A percentile compares a stretch with the other conserved stretches of the same genome.
Conservation (phyloP, 495 filamentous ascomycete species). For the Annulohypoxylon nitens region DNA sequence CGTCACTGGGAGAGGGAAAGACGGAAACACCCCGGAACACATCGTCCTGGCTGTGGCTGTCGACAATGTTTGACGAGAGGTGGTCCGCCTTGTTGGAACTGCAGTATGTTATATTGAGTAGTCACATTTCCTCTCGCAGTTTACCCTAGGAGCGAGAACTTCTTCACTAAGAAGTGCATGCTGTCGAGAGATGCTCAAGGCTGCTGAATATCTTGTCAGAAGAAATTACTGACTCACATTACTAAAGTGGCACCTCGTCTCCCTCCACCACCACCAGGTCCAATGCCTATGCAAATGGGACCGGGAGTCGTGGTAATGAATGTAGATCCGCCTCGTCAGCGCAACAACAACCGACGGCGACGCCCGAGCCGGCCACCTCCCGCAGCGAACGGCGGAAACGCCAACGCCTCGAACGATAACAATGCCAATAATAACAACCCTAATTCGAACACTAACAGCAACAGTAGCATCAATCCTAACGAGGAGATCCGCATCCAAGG, state of each 20-base stretch:
- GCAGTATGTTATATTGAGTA: conserved; percentile 22
- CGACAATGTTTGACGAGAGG: conserved; percentile 52
- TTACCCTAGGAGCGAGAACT: not conserved
- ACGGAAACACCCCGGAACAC: conserved; percentile 57
- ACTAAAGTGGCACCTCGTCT: conserved; percentile 52
- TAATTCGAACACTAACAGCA: not conserved
- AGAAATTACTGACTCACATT: not conserved
- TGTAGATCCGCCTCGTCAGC: conserved; percentile 26
- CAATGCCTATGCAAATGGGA: conserved; percentile 30
- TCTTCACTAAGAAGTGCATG: not conserved
- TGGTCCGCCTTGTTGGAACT: conserved; percentile 61
- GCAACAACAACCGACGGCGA: conserved; percentile 4
- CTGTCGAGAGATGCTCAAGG: not conserved
- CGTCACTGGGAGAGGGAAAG: conserved; percentile 55
- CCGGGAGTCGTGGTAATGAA: conserved; percentile 40
- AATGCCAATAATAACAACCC: not conserved
- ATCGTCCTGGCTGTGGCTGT: conserved; percentile 60
- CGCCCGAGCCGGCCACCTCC: conserved; percentile 29
- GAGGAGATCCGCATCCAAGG: conserved; percentile 52
- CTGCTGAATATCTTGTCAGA: not conserved
- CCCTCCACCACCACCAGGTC: conserved; percentile 47
- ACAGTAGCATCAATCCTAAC: conserved; percentile 18
- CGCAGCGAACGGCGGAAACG: not conserved
- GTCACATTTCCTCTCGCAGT: not conserved
- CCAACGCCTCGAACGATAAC: not conserved